Conservation (phyloP, 1,284 basidiomycete genomes). For the Leccinum fallax region DNA sequence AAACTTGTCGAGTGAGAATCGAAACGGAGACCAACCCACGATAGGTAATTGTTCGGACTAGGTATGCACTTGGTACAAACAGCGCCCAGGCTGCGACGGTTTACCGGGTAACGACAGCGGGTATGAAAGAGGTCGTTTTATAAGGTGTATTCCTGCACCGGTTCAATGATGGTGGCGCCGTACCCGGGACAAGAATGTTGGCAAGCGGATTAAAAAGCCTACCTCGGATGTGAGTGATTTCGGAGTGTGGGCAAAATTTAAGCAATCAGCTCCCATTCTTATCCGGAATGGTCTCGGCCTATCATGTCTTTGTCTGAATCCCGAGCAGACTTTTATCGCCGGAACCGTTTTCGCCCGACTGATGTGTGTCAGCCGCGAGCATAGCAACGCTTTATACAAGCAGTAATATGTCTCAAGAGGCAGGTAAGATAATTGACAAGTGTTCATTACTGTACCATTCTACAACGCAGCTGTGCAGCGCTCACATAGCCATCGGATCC, state of each 20-base stretch:
- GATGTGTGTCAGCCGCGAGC: neutral
- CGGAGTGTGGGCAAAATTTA: conserved; percentile 9
- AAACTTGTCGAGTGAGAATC: conserved; percentile 1
- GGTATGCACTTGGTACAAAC: neutral
- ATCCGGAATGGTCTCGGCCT: conserved; percentile 2
- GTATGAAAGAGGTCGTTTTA: conserved; percentile 8
- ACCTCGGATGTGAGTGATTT: conserved; percentile 1
- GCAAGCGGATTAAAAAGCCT: neutral
- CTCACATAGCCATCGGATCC: neutral
- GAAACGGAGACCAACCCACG: conserved; percentile 2
- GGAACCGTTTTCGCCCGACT: conserved; percentile 10
- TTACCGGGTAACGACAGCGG: conserved; percentile 4
- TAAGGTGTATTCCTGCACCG: conserved; percentile 11
- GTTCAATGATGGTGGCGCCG: conserved; percentile 11
- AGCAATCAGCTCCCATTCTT: conserved; percentile 4
- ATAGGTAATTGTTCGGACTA: conserved; percentile 1
- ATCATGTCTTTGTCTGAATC: conserved; percentile 3
- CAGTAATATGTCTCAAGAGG: neutral
- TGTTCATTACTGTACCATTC: neutral
- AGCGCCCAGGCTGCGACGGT: neutral
- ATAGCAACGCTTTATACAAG: neutral
- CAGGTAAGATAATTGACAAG: neutral
- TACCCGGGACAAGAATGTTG: conserved; percentile 1
- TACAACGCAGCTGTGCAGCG: neutral
- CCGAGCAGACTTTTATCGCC: neutral